phyloP scores from a whole-genome alignment of 768 basidiomycete genomes.

The Boletus fagicola region DNA sequence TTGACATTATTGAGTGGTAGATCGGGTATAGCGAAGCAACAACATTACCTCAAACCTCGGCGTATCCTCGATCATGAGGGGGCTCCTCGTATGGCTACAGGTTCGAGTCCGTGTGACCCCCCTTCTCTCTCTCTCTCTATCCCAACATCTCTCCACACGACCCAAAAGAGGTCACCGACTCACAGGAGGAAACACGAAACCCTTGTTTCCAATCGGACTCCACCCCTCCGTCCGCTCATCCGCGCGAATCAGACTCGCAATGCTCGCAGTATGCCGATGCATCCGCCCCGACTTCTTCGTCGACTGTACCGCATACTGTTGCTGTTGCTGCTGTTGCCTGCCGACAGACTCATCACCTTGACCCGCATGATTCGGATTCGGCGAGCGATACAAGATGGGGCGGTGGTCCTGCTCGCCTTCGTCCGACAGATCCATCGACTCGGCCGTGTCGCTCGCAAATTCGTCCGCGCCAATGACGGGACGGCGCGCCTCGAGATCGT shows the following conservation, averaged over 20 bases:
- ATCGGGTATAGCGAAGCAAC: conserved; percentile 14
- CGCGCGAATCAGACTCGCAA: conserved; percentile 75
- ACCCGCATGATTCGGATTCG: conserved; percentile 36
- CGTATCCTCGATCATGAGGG: neutral
- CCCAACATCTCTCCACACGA: neutral
- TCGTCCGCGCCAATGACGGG: conserved; percentile 31
- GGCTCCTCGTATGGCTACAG: neutral
- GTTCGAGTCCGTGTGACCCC: neutral
- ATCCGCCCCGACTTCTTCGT: conserved; percentile 35
- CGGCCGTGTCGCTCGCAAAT: conserved; percentile 38
- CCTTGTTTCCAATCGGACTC: conserved; percentile 64
- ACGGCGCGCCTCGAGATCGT: conserved; percentile 62
- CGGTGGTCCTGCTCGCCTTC: conserved; percentile 60
- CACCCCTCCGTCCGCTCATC: conserved; percentile 78
- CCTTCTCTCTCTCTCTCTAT: too few relatives aligned
- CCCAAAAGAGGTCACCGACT: conserved; percentile 14
- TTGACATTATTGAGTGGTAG: neutral
- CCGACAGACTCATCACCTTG: conserved; percentile 1
- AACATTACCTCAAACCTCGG: neutral
- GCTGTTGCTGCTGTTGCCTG: neutral
- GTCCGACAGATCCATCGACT: conserved; percentile 59
- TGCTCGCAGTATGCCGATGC: conserved; percentile 81
- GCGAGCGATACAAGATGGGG: conserved; percentile 65
- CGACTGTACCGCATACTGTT: conserved; percentile 3
- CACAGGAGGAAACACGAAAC: conserved; percentile 51